Conservation (phyloP, 306 rosid species). For the Gleditsia sinensis region DNA sequence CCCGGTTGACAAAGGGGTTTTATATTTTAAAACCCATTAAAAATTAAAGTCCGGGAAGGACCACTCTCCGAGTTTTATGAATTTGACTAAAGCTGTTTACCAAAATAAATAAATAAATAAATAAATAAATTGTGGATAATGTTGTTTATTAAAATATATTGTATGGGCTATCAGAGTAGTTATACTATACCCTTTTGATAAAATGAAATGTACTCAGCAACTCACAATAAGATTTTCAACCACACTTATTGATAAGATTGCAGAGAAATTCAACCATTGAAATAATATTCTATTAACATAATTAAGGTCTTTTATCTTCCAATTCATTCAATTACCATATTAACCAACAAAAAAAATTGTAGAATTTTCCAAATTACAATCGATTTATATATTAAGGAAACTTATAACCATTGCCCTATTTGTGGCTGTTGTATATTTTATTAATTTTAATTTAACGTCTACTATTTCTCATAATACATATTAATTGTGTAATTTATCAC, state of each 20-base stretch:
- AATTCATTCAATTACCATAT: too few relatives aligned
- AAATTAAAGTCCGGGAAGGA: not conserved
- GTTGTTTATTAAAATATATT: constrained; percentile 5
- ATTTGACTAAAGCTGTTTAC: constrained; percentile 31
- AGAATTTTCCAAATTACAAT: too few relatives aligned
- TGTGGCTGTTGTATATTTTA: too few relatives aligned
- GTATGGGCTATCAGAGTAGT: not conserved
- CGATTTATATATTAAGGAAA: too few relatives aligned
- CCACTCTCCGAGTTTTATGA: constrained; percentile 10
- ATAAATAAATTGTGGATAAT: constrained; percentile 32
- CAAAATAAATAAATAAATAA: not conserved
- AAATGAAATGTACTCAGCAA: constrained; percentile 17
- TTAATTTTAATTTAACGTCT: too few relatives aligned
- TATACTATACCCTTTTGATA: constrained; percentile 10
- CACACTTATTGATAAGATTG: constrained; percentile 19
- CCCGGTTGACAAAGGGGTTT: constrained; percentile 16
- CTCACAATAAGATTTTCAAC: constrained; percentile 33
- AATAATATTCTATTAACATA: not conserved
- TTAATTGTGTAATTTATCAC: too few relatives aligned
- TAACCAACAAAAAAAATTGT: too few relatives aligned
- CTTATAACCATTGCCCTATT: too few relatives aligned
- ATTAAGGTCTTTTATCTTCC: too few relatives aligned
- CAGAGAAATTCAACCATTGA: not conserved
- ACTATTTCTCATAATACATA: too few relatives aligned
- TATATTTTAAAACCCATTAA: not conserved